These are phyloP conservation scores for Aethionema arabicum DNA, from an alignment of 345 rosid genomes.

Conservation along the genomic window DNA sequence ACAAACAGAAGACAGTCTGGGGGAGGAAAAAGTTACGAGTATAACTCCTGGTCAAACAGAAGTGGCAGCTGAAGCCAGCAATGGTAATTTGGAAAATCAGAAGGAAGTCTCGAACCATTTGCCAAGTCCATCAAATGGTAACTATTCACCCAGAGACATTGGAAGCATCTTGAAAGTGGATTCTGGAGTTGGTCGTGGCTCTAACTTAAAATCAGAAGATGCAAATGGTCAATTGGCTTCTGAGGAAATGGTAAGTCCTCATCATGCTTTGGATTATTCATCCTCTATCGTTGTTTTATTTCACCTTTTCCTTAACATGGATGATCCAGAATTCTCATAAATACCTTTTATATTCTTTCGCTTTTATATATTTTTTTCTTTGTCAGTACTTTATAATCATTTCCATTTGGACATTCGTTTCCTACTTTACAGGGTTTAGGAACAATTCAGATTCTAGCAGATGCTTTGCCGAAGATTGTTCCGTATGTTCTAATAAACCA, in stretches of 20 bases:
- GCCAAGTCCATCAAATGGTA: constrained; percentile 38
- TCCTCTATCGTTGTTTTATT: constrained; percentile 16
- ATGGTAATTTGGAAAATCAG: constrained; percentile 31
- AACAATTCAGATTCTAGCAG: constrained; percentile 95
- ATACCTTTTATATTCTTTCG: constrained; percentile 4
- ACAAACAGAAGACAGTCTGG: constrained; percentile 57
- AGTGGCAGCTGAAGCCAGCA: constrained; percentile 27
- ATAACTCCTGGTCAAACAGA: constrained; percentile 45
- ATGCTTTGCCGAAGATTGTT: constrained; percentile 94
- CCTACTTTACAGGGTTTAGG: constrained; percentile 65
- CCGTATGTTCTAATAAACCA: constrained; percentile 97
- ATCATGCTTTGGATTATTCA: constrained; percentile 26
- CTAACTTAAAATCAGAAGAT: constrained; percentile 44
- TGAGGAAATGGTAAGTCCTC: constrained; percentile 61
- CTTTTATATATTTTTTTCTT: constrained; percentile 8
- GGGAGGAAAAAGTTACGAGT: constrained; percentile 66
- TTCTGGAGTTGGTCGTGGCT: constrained; percentile 43
- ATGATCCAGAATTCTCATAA: constrained; percentile 12
- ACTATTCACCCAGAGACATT: constrained; percentile 36
- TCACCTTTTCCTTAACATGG: constrained; percentile 2
- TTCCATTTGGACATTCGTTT: constrained; percentile 23
- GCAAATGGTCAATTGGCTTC: constrained; percentile 44
- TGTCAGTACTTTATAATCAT: constrained; percentile 15
- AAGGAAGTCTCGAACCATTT: constrained; percentile 41
- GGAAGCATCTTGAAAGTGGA: constrained; percentile 44